Base-by-base conservation (phyloP, 164 flowering plant genomes). In the Magnolia officinalis region DNA sequence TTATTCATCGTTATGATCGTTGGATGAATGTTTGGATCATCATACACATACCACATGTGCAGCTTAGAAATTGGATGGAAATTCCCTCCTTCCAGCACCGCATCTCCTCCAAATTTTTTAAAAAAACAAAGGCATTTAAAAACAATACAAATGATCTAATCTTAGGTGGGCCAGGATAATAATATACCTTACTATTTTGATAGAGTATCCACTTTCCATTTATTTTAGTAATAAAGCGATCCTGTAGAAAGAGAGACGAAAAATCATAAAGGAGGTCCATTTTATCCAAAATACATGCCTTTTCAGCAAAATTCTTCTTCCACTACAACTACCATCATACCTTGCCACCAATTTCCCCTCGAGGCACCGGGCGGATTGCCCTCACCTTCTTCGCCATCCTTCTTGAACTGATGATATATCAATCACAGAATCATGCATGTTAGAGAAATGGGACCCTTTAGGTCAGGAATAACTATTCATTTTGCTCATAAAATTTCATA, bases 281-380 rank as follows among this genome's bases (percentile, higher is more conserved):
- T n/a, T n/a, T 64, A 1, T 11, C 24, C 49, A 19, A 23, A 19
- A 24, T 6, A 20, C 18, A 69, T 13, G 10, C 19, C 2, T 6
- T 29, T 8, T 37, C 50, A 31, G 74, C 13, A 18, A 9, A 26
- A 23, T 55, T 16, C 8, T 72, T 18, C 50, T 72, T 20, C 13
- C 18, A 9, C 18, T 24, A n/a, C n/a, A n/a, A n/a, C n/a, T n/a
- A n/a, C n/a, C 74, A 59, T 55, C 11, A 52, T 77, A 77, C 79
- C 74, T 71, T 64, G 64, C 70, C 77, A 72, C 85, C 96, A 94
- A 71, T 94, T 92, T 76, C 98, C 98, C 82, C 98, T 88, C 1
- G 89, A 86, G 58, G 92, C 97, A 81, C 83, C 72, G 52, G 79
- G 72, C 7, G 87, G 82, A 70, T 82, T 86, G 76, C 77, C 78